Conservation (phyloP, 306 rosid species). For the Bauhinia variegata region DNA sequence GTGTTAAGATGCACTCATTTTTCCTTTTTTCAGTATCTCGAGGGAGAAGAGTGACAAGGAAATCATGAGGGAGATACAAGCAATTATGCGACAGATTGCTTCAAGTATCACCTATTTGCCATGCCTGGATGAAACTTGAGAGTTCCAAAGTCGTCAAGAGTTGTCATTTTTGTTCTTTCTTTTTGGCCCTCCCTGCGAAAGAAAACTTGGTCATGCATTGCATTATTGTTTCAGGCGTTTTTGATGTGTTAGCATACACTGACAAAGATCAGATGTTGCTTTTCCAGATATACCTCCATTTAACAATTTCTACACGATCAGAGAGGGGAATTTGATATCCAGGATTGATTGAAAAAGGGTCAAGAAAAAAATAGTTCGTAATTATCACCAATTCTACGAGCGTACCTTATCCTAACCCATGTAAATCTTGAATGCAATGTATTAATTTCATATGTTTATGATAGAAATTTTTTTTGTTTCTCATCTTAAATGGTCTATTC, state of each 20-base stretch:
- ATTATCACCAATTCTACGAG: too few species aligned
- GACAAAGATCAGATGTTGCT: conserved; percentile 86
- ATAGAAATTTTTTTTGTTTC: too few species aligned
- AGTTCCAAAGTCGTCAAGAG: neutral
- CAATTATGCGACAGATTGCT: conserved; percentile 98
- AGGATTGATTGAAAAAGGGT: too few species aligned
- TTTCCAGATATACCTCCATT: conserved; percentile 49
- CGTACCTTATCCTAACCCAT: too few species aligned
- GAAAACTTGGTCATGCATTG: conserved; percentile 20
- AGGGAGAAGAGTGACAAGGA: conserved; percentile 98
- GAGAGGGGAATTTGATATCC: too few species aligned
- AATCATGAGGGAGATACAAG: conserved; percentile 99
- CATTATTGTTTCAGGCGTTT: conserved; percentile 63
- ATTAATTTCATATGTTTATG: too few species aligned
- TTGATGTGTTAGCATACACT: conserved; percentile 96
- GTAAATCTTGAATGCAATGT: too few species aligned
- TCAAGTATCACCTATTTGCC: conserved; percentile 98
- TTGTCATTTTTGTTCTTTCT: neutral
- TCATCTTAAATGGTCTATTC: too few species aligned
- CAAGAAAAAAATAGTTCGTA: too few species aligned
- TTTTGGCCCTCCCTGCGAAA: neutral
- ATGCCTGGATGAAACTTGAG: conserved; percentile 92
- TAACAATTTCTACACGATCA: too few species aligned
- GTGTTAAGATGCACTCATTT: neutral
- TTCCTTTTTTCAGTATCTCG: conserved; percentile 52